Percentiles rank a stretch among this genome's conserved stretches.
phyloP scores from a whole-genome alignment of 768 basidiomycete species.

The Dioszegia hungarica region DNA sequence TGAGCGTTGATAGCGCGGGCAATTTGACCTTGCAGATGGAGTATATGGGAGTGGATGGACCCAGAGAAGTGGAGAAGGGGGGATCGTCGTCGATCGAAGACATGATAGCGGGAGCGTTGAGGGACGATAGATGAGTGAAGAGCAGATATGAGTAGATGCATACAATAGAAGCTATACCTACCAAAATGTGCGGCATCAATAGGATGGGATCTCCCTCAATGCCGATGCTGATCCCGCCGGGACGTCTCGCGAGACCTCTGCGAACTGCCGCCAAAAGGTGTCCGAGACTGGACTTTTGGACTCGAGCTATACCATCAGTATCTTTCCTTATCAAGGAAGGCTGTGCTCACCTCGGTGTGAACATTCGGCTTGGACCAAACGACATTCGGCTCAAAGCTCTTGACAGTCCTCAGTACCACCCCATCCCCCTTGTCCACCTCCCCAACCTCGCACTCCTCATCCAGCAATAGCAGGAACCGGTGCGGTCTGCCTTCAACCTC shows the following conservation, averaged over 20 bases:
- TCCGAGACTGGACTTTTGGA: neutral
- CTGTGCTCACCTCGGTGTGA: conserved; percentile 10
- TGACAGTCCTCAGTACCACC: neutral
- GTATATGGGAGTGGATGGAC: neutral
- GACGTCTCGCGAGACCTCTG: conserved; percentile 13
- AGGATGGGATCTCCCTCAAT: neutral
- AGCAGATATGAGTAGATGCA: no score
- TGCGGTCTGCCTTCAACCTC: neutral
- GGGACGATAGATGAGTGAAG: neutral
- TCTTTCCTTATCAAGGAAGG: no score
- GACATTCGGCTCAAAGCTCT: neutral
- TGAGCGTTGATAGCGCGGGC: neutral
- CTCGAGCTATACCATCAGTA: conserved; percentile 10
- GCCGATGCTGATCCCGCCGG: no score
- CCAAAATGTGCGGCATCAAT: no score
- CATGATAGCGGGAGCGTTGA: neutral
- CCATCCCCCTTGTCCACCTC: conserved; percentile 2
- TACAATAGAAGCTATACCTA: no score
- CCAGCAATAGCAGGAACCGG: neutral
- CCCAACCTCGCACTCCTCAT: neutral
- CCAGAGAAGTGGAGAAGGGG: neutral
- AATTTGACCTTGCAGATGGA: neutral
- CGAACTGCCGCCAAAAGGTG: conserved; percentile 9
- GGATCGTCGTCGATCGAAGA: neutral
- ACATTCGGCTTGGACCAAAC: neutral